Evolutionary conservation across 2,329 filamentous ascomycete species (phyloP).

Genomic region (Chalaropsis ovoidea): DNA sequence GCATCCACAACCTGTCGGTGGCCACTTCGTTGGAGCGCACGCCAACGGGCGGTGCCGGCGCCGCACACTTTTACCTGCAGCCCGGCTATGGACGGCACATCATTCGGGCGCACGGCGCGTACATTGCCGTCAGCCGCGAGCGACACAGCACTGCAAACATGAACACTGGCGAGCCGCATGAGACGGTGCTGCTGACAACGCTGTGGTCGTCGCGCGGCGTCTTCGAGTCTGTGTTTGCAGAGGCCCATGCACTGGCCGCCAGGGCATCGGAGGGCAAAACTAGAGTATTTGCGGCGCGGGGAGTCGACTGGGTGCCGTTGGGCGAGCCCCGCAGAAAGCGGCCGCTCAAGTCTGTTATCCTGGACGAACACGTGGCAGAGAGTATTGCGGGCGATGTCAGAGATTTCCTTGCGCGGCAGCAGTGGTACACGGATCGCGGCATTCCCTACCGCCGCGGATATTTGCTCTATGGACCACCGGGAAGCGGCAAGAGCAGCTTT

Average conservation of each 20-base stretch:
- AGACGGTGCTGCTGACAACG: conserved; percentile 85
- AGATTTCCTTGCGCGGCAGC: conserved; percentile 67
- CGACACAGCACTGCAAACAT: conserved; percentile 75
- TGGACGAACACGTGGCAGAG: conserved; percentile 76
- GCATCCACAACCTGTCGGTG: conserved; percentile 51
- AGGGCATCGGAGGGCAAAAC: conserved; percentile 85
- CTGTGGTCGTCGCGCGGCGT: conserved; percentile 81
- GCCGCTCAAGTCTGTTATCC: conserved; percentile 75
- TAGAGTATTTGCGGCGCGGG: conserved; percentile 75
- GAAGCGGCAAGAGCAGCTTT: conserved; percentile 89
- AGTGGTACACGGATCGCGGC: conserved; percentile 90
- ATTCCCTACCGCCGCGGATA: conserved; percentile 89
- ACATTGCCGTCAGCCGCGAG: conserved; percentile 76
- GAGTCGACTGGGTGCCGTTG: conserved; percentile 74
- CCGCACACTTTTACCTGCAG: conserved; percentile 70
- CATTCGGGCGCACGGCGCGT: conserved; percentile 74
- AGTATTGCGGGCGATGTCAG: conserved; percentile 67
- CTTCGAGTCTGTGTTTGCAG: conserved; percentile 79
- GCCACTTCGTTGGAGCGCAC: conserved; percentile 44
- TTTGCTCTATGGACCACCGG: conserved; percentile 77
- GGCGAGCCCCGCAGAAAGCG: conserved; percentile 78
- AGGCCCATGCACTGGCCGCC: conserved; percentile 71
- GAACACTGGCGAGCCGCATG: conserved; percentile 79
- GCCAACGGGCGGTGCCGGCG: conserved; percentile 52
- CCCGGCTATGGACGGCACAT: conserved; percentile 86